Conservation (phyloP, 495 filamentous ascomycete species). For the Penicillium bovifimosum region DNA sequence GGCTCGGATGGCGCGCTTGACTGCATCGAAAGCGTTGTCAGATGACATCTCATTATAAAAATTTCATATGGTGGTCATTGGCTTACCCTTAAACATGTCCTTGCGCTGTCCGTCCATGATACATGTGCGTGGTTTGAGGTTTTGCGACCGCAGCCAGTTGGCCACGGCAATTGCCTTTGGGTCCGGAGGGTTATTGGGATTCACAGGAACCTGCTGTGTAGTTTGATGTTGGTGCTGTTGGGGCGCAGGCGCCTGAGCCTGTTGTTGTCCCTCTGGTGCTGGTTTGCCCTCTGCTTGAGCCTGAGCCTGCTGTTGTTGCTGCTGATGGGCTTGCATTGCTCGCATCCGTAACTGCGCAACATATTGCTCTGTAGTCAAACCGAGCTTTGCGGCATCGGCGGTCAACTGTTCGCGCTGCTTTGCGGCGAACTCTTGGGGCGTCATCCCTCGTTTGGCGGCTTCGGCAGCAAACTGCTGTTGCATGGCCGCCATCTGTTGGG, state of each 20-base stretch:
- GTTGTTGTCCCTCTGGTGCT: constrained; percentile 38
- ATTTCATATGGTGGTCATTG: neutral
- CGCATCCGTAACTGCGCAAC: constrained; percentile 60
- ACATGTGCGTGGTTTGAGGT: constrained; percentile 84
- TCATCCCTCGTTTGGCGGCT: constrained; percentile 68
- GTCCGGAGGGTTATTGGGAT: constrained; percentile 68
- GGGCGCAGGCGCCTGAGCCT: constrained; percentile 30
- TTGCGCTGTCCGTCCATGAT: constrained; percentile 95
- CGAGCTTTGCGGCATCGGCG: constrained; percentile 58
- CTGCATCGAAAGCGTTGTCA: constrained; percentile 39
- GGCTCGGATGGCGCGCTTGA: constrained; percentile 94
- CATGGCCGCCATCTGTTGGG: constrained; percentile 79
- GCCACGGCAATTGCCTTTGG: constrained; percentile 86
- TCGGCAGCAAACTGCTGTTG: constrained; percentile 76
- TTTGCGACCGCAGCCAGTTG: constrained; percentile 77
- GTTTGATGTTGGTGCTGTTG: constrained; percentile 36
- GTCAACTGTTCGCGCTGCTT: constrained; percentile 50
- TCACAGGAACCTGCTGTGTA: constrained; percentile 47
- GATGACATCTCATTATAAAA: neutral
- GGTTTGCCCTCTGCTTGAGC: constrained; percentile 32
- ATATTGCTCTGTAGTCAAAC: constrained; percentile 60
- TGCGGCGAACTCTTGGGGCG: constrained; percentile 66
- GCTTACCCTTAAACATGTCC: constrained; percentile 90
- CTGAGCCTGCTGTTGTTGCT: constrained; percentile 40
- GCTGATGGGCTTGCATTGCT: constrained; percentile 46